Conservation (phyloP, 2,329 filamentous ascomycete genomes). For the Juglanconis juglandina region DNA sequence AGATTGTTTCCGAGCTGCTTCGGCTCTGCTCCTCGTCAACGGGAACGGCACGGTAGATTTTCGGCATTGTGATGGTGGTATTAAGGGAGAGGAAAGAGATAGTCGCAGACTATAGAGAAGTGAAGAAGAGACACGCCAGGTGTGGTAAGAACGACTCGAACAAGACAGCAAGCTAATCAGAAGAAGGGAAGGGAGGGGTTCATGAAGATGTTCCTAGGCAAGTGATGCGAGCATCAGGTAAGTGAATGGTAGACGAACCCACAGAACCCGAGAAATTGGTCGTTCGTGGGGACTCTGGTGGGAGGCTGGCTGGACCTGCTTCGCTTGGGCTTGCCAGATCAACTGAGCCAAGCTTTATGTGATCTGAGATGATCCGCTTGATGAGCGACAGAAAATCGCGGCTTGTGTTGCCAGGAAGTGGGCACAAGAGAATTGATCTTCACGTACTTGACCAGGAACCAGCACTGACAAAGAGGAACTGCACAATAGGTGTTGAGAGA, state of each 20-base stretch:
- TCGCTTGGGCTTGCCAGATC: not conserved
- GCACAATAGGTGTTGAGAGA: not conserved
- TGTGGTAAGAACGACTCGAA: constrained; percentile 4
- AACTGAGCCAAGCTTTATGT: constrained; percentile 3
- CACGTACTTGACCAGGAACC: not conserved
- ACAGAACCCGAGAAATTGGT: not conserved
- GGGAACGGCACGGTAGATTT: constrained; percentile 32
- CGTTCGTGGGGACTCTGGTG: not conserved
- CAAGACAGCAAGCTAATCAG: not conserved
- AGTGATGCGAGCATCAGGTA: too few species aligned
- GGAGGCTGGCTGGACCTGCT: constrained; percentile 1
- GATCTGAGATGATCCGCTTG: constrained; percentile 1
- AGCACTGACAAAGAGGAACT: not conserved
- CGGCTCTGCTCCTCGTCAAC: constrained; percentile 35
- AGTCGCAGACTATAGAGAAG: constrained; percentile 14
- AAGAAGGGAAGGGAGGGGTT: not conserved
- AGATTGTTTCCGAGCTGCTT: constrained; percentile 15
- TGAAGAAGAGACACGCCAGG: constrained; percentile 14
- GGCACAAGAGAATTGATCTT: not conserved
- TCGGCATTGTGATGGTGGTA: constrained; percentile 27
- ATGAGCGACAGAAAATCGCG: constrained; percentile 4
- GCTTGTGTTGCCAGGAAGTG: not conserved
- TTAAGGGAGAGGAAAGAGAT: not conserved
- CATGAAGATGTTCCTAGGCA: not conserved
- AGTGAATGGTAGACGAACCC: not conserved